Base-by-base conservation (phyloP, 495 filamentous ascomycete species). In the Geoglossum glabrum region DNA sequence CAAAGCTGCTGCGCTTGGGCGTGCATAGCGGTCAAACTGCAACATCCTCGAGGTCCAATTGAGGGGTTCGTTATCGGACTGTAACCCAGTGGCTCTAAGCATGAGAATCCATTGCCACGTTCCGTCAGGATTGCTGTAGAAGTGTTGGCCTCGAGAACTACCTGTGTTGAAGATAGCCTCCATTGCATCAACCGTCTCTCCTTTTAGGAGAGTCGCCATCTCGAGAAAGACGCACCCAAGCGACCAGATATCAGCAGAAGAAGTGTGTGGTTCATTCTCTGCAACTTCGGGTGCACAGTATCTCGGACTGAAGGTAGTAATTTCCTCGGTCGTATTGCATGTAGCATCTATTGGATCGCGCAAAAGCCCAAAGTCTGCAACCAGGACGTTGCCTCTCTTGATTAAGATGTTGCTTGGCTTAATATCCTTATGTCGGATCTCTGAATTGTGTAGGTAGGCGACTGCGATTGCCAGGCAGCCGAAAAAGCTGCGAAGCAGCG, bases 161-260 rank as follows among this genome's bases (percentile, higher is more conserved):
- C 17, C 2, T 40, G 5, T 40, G 11, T 15, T 40, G 36, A 40
- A 40, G 11, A 40, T 1, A 2, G 36, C 13, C 4, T 63, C 54
- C 30, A 61, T 36, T 52, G 60, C 59, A 11, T 56, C 56, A 59
- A 40, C 17, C 11, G 36, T 40, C 13, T 13, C 13, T 26, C 69
- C 70, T 54, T 72, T 65, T 8, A 73, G 57, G 0, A 70, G 64
- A 17, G 67, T 71, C 8, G 66, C 64, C 47, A 73, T 70, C 59
- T 76, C 74, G 3, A 76, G 67, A 55, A 65, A 74, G 11, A 77
- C 69, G 55, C 73, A 74, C 13, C 74, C 74, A 2, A 77, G 66
- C 0, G 69, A 70, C 66, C 72, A 77, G 1, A 76, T 64, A 61
- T 77, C 74, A 11, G 69, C 72, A 10, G 67, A 65, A n/a, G 67